phyloP scores from a whole-genome alignment of 495 filamentous ascomycete species.

The Evernia prunastri region DNA sequence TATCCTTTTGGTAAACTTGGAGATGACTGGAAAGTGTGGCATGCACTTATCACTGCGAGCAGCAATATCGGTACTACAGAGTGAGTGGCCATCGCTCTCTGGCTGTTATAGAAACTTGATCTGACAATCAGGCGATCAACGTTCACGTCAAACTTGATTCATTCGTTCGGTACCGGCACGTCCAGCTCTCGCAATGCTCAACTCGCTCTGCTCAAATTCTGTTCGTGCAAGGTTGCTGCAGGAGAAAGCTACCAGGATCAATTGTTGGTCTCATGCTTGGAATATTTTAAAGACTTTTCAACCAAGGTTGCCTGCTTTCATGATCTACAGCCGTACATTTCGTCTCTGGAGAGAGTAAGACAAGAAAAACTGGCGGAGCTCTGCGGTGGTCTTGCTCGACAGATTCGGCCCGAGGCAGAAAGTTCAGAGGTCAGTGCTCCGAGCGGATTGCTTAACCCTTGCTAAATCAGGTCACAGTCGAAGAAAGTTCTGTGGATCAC shows the following conservation, averaged over 20 bases:
- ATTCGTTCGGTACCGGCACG: conserved; percentile 6
- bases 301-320: conserved; percentile 49
- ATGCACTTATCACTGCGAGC: conserved; percentile 33
- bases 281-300: conserved; percentile 45
- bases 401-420: neutral
- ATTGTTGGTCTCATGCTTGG: conserved; percentile 38
- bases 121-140: conserved; percentile 15
- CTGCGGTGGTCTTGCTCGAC: conserved; percentile 3
- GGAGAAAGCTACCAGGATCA: conserved; percentile 23
- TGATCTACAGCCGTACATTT: conserved; percentile 44
- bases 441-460: neutral
- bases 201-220: conserved; percentile 31
- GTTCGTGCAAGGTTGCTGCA: conserved; percentile 2
- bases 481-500: conserved; percentile 30
- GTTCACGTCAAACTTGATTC: conserved; percentile 19
- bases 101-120: neutral
- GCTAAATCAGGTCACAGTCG: conserved; percentile 26
- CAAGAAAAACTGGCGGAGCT: conserved; percentile 34
- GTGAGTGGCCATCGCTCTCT: conserved; percentile 14
- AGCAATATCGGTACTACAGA: conserved; percentile 15
- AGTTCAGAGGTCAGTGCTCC: conserved; percentile 6
- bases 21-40: conserved; percentile 56
- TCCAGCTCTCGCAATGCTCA: conserved; percentile 45
- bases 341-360: conserved; percentile 34
- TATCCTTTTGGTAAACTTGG: conserved; percentile 27